phyloP scores from a whole-genome alignment of 768 basidiomycete species.

The Hydnum rufescens region DNA sequence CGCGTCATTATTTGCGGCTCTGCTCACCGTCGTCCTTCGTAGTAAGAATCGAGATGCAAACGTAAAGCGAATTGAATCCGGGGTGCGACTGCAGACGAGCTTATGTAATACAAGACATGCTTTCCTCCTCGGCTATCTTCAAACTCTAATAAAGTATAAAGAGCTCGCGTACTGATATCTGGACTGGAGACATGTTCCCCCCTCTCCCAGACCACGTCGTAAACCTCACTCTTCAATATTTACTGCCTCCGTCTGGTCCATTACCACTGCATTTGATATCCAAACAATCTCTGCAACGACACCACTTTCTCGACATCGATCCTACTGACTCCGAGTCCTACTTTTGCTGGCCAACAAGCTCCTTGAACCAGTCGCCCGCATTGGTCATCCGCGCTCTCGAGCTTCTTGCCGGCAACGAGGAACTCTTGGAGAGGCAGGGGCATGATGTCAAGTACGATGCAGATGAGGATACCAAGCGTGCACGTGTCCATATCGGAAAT shows the following conservation, averaged over 20 bases:
- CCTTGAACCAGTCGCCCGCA: background rate
- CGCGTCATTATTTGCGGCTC: background rate
- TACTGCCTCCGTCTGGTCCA: conserved; percentile 7
- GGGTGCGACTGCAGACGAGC: background rate
- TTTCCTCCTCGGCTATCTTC: background rate
- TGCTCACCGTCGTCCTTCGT: background rate
- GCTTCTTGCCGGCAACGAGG: background rate
- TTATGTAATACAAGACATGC: background rate
- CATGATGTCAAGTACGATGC: background rate
- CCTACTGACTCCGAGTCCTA: conserved; percentile 6
- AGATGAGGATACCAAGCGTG: background rate
- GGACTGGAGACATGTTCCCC: background rate
- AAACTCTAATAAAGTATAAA: background rate
- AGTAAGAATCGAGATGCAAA: background rate
- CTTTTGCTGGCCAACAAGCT: conserved; percentile 2
- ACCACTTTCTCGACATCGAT: conserved; percentile 8
- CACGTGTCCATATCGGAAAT: background rate
- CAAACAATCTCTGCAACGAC: conserved; percentile 5
- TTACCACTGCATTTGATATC: conserved; percentile 8
- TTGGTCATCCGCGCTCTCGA: background rate
- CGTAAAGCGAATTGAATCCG: background rate
- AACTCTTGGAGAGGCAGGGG: background rate
- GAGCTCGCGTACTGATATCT: background rate
- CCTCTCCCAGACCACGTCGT: conserved; percentile 6
- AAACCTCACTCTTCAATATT: conserved; percentile 7